phyloP scores from a whole-genome alignment of 805 yeast species.

The Lachancea nothofagi region DNA sequence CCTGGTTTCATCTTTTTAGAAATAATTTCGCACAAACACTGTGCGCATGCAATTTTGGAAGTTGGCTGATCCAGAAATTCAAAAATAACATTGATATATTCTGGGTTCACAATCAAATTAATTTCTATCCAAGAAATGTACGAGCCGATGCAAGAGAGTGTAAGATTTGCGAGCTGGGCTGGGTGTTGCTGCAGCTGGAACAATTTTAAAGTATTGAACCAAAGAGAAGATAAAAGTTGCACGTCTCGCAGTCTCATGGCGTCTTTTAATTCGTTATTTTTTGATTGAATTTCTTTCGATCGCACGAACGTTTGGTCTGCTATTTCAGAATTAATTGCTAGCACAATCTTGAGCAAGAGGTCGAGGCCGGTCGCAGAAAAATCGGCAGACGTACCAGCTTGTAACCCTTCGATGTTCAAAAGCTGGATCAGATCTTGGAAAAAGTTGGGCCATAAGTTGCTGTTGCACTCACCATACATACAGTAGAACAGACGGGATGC shows the following conservation, averaged over 20 bases:
- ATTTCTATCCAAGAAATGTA: slow-evolving; percentile 94
- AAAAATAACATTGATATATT: slow-evolving; percentile 52
- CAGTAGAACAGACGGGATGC: slow-evolving; percentile 29
- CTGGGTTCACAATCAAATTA: slow-evolving; percentile 50
- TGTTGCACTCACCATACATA: slow-evolving; percentile 31
- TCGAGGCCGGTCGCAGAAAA: slow-evolving; percentile 49
- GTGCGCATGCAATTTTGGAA: slow-evolving; percentile 54
- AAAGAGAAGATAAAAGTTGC: slow-evolving; percentile 52
- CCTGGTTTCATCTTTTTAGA: slow-evolving; percentile 73
- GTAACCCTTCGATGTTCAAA: slow-evolving; percentile 18
- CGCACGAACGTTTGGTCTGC: slow-evolving; percentile 85
- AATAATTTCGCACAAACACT: slow-evolving; percentile 49
- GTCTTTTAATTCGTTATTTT: slow-evolving; percentile 75
- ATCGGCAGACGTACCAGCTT: slow-evolving; percentile 13
- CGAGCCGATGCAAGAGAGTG: slow-evolving; percentile 64
- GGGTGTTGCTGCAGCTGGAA: slow-evolving; percentile 16
- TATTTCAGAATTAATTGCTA: slow-evolving; percentile 80
- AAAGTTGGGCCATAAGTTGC: slow-evolving; percentile 29
- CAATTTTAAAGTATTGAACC: slow-evolving; percentile 47
- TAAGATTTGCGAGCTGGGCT: slow-evolving; percentile 26
- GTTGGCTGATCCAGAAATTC: slow-evolving; percentile 46
- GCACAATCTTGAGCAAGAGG: slow-evolving; percentile 65
- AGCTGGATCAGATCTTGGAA: slow-evolving; percentile 28
- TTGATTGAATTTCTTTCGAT: slow-evolving; percentile 53
- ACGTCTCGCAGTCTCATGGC: slow-evolving; percentile 73